phyloP scores from a whole-genome alignment of 352 stramenopile genomes.

The Thalassiosira exigua region DNA sequence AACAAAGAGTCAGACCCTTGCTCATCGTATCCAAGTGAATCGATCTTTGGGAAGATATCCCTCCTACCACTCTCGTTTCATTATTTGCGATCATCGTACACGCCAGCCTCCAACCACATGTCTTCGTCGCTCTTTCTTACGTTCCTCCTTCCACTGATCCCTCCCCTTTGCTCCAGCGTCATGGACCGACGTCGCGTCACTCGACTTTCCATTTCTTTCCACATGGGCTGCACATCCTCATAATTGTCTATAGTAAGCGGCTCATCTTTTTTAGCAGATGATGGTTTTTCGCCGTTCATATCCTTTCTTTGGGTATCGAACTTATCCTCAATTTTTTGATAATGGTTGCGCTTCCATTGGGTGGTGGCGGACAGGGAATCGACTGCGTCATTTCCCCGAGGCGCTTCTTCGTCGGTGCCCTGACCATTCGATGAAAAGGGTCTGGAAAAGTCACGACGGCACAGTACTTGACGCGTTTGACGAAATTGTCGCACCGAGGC shows the following conservation, averaged over 20 bases:
- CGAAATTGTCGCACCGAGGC: too few relatives aligned
- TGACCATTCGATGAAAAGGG: too few relatives aligned
- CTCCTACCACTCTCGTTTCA: too few relatives aligned
- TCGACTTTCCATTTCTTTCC: conserved; percentile 83
- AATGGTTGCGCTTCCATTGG: conserved; percentile 57
- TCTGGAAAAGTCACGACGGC: too few relatives aligned
- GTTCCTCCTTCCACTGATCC: conserved; percentile 72
- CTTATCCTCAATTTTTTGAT: conserved; percentile 53
- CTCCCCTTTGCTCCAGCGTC: conserved; percentile 65
- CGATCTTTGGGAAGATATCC: too few relatives aligned
- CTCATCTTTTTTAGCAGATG: conserved; percentile 23
- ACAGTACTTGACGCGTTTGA: too few relatives aligned
- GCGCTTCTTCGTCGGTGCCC: not conserved
- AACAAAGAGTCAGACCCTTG: too few relatives aligned
- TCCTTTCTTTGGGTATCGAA: conserved; percentile 33
- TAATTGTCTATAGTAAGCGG: conserved; percentile 69
- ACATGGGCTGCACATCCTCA: conserved; percentile 84
- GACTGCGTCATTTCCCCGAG: conserved; percentile 26
- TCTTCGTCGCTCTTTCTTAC: conserved; percentile 82
- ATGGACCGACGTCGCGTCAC: conserved; percentile 67
- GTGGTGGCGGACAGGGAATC: conserved; percentile 45
- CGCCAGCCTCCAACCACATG: conserved; percentile 73
- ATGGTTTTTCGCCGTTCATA: not conserved
- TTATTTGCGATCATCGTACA: too few relatives aligned
- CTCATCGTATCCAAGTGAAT: too few relatives aligned